A percentile compares a stretch with the other conserved stretches of the same genome.
Evolutionary conservation across 345 rosid genomes (phyloP).

Genomic region (Atalantia buxifolia): DNA sequence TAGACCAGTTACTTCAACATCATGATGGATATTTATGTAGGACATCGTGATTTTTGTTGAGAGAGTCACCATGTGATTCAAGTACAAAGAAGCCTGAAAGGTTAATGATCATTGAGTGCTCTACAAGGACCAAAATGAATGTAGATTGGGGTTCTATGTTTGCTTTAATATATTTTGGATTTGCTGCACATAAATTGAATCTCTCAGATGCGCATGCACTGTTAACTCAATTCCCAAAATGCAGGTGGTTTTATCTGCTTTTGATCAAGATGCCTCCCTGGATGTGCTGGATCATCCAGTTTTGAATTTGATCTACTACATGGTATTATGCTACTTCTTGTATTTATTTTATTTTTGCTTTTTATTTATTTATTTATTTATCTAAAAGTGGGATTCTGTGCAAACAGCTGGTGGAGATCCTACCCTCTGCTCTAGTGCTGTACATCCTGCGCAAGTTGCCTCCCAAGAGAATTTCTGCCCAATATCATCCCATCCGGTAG

Average conservation of each 20-base stretch:
- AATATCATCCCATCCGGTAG: conserved; percentile 89
- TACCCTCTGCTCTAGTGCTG: conserved; percentile 92
- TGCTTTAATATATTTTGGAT: background rate
- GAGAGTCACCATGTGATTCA: background rate
- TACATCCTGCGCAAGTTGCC: conserved; percentile 91
- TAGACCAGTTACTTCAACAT: background rate
- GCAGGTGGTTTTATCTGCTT: conserved; percentile 84
- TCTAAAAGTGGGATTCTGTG: conserved; percentile 5
- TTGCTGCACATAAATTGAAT: background rate
- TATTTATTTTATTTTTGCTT: background rate
- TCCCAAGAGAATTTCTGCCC: conserved; percentile 88
- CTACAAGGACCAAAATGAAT: background rate
- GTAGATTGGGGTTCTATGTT: background rate
- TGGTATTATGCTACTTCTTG: conserved; percentile 39
- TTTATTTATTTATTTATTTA: background rate
- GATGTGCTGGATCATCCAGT: conserved; percentile 92
- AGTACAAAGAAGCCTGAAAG: background rate
- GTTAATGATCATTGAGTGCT: background rate
- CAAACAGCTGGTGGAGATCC: conserved; percentile 88
- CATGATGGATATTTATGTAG: background rate
- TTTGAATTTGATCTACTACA: conserved; percentile 87
- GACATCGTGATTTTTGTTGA: background rate
- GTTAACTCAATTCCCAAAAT: conserved; percentile 9
- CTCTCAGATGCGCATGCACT: background rate
- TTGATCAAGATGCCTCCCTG: conserved; percentile 68